A percentile compares a stretch with the other conserved stretches of the same genome.
Evolutionary conservation across 495 filamentous ascomycete species (phyloP).

Genomic region (Glarea lozoyensis): DNA sequence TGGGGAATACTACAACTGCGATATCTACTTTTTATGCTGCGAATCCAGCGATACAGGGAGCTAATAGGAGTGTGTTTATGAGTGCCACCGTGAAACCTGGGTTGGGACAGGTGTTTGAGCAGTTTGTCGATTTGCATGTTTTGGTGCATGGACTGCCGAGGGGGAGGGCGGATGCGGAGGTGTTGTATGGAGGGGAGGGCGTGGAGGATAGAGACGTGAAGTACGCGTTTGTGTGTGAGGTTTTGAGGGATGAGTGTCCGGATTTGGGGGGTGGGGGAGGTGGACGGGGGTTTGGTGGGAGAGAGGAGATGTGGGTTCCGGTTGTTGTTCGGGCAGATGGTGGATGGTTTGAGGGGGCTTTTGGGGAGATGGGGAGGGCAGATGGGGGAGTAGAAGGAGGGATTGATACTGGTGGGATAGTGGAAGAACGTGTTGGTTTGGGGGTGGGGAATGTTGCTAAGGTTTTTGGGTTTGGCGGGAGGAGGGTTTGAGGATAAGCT

Average conservation of each 20-base stretch:
- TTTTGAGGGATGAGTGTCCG: conserved; percentile 18
- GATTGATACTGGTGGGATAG: too few relatives aligned
- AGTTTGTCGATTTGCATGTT: conserved; percentile 18
- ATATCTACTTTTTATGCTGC: conserved; percentile 9
- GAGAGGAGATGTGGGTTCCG: conserved; percentile 15
- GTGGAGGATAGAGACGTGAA: conserved; percentile 1
- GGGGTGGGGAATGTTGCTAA: too few relatives aligned
- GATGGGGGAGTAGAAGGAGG: too few relatives aligned
- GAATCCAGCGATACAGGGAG: not conserved
- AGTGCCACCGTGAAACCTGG: conserved; percentile 12
- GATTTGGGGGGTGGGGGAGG: not conserved
- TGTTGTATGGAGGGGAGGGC: conserved; percentile 5
- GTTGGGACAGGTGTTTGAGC: conserved; percentile 14
- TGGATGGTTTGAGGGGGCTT: conserved; percentile 5
- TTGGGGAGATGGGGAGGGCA: conserved; percentile 5
- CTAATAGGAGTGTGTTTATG: too few relatives aligned
- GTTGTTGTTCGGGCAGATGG: conserved; percentile 7
- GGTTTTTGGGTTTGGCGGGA: too few relatives aligned
- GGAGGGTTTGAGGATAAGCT: too few relatives aligned
- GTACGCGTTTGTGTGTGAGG: conserved; percentile 13
- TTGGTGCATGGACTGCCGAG: conserved; percentile 11
- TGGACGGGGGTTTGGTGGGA: conserved; percentile 8
- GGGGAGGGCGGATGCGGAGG: conserved; percentile 14
- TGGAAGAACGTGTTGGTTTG: too few relatives aligned
- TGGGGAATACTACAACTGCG: too few relatives aligned